Conservation (phyloP, 2,329 filamentous ascomycete genomes). For the Canariomyces notabilis region DNA sequence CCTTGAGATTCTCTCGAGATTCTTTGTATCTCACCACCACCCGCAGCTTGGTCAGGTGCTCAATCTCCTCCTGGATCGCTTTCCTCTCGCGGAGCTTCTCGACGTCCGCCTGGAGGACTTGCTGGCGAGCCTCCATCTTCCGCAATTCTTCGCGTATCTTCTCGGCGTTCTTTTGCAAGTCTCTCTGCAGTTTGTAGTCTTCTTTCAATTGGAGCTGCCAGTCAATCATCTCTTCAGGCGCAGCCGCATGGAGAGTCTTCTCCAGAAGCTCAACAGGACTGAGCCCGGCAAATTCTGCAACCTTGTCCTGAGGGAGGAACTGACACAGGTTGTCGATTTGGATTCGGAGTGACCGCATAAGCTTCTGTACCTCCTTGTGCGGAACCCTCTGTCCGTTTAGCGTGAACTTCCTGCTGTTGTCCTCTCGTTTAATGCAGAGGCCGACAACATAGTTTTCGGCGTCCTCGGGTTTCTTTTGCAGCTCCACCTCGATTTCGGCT, state of each 20-base stretch:
- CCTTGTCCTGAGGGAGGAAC: slow-evolving; percentile 92
- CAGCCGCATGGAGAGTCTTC: slow-evolving; percentile 85
- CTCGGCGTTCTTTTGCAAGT: slow-evolving; percentile 52
- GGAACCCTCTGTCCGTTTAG: slow-evolving; percentile 62
- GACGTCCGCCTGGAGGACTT: slow-evolving; percentile 72
- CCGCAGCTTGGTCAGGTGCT: slow-evolving; percentile 40
- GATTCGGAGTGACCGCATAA: slow-evolving; percentile 72
- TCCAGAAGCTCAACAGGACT: slow-evolving; percentile 75
- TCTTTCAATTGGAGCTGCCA: slow-evolving; percentile 73
- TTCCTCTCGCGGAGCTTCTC: slow-evolving; percentile 72
- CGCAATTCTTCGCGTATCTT: slow-evolving; percentile 58
- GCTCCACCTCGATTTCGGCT: slow-evolving; percentile 85
- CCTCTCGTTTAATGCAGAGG: slow-evolving; percentile 73
- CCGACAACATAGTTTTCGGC: slow-evolving; percentile 66
- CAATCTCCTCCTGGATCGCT: slow-evolving; percentile 39
- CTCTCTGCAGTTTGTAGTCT: slow-evolving; percentile 65
- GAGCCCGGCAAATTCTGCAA: slow-evolving; percentile 86
- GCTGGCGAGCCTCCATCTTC: slow-evolving; percentile 67
- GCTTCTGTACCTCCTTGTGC: slow-evolving; percentile 59
- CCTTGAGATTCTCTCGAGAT: slow-evolving; percentile 27
- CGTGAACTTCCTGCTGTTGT: slow-evolving; percentile 74
- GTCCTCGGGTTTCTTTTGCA: slow-evolving; percentile 59
- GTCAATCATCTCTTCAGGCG: slow-evolving; percentile 70
- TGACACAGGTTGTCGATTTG: slow-evolving; percentile 98
- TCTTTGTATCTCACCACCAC: slow-evolving; percentile 21